A percentile compares a stretch with the other conserved stretches of the same genome.
These are phyloP conservation scores for Yueomyces sinensis DNA, from an alignment of 805 yeast genomes.

Conservation along the genomic window DNA sequence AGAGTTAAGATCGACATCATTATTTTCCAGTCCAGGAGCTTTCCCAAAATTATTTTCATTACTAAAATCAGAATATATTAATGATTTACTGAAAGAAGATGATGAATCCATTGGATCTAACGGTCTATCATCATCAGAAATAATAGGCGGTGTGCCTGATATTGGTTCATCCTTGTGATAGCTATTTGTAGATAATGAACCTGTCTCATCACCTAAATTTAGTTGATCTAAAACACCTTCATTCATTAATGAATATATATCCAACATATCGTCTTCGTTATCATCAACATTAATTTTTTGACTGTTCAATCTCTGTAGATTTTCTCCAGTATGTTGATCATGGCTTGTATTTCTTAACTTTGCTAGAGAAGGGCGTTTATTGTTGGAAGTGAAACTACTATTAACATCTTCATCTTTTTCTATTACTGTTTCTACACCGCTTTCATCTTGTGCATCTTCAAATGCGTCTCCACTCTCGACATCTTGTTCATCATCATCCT, in stretches of 20 bases:
- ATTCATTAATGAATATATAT: constrained; percentile 21
- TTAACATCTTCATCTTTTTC: neutral
- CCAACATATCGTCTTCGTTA: constrained; percentile 10
- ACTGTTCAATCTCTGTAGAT: neutral
- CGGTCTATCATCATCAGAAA: neutral
- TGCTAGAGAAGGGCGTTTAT: too few species aligned
- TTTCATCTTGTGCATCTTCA: neutral
- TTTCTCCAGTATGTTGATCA: neutral
- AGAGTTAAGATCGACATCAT: too few species aligned
- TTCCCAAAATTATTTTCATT: constrained; percentile 5
- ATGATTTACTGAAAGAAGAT: constrained; percentile 24
- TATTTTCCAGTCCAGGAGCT: neutral
- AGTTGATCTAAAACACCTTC: constrained; percentile 18
- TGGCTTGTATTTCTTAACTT: too few species aligned
- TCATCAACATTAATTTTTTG: neutral
- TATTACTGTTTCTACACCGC: neutral
- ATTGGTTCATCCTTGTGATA: neutral
- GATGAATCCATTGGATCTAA: constrained; percentile 6
- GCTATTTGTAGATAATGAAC: neutral
- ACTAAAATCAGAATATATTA: constrained; percentile 22
- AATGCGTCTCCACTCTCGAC: constrained; percentile 7
- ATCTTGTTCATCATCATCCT: constrained; percentile 20
- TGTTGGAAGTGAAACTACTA: neutral
- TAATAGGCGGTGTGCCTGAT: neutral
- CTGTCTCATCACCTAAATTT: constrained; percentile 8